Conservation (phyloP, 1,284 basidiomycete genomes). For the Ganoderma sinense region DNA sequence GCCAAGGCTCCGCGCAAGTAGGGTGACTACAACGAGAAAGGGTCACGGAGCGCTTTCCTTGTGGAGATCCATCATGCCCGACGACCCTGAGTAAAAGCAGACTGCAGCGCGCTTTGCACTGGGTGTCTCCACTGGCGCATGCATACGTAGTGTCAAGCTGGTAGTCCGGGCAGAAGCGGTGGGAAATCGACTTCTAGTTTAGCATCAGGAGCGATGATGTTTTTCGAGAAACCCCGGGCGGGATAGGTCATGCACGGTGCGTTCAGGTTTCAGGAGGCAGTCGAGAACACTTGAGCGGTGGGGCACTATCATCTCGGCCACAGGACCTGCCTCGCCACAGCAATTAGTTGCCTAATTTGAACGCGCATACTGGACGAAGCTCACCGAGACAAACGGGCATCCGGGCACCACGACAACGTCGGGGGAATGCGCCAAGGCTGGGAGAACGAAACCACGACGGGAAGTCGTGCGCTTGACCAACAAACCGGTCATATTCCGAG, state of each 20-base stretch:
- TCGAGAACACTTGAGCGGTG: not conserved
- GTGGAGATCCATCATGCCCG: not conserved
- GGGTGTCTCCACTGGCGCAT: not conserved
- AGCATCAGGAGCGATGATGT: not conserved
- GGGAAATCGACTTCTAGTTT: not conserved
- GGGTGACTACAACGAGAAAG: not conserved
- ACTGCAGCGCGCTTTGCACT: not conserved
- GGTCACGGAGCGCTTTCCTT: not conserved
- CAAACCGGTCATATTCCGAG: not conserved
- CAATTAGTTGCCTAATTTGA: not conserved
- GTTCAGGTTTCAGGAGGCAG: not conserved
- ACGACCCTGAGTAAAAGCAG: not conserved
- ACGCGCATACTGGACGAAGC: not conserved
- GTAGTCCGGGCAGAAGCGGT: not conserved
- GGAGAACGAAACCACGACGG: not conserved
- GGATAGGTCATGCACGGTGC: not conserved
- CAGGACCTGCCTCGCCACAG: not conserved
- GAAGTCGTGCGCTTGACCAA: not conserved
- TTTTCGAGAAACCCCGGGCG: not conserved
- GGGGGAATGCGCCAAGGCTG: not conserved
- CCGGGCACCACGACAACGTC: not conserved
- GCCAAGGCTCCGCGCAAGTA: too few relatives aligned
- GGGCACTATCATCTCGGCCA: not conserved
- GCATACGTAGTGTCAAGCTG: not conserved
- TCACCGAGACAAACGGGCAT: not conserved